These are phyloP conservation scores for Xylaria nigripes DNA, from an alignment of 495 filamentous ascomycete genomes.

Conservation along the genomic window DNA sequence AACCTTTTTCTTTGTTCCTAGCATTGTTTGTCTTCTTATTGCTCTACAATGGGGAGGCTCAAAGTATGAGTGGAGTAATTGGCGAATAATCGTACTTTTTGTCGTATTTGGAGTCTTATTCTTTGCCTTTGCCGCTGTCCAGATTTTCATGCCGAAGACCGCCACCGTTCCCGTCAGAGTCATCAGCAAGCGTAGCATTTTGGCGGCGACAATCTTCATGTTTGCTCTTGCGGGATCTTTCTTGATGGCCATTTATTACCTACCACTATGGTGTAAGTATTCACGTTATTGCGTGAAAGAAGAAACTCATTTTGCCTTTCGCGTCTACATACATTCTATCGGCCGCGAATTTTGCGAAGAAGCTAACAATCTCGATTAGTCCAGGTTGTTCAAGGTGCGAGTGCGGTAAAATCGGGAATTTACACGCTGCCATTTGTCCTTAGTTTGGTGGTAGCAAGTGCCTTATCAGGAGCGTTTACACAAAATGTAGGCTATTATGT, in stretches of 20 bases:
- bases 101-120: constrained; percentile 56
- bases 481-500: constrained; percentile 59
- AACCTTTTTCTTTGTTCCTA: constrained; percentile 62
- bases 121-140: constrained; percentile 53
- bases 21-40: constrained; percentile 61
- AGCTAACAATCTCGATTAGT: constrained; percentile 52
- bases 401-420: constrained; percentile 50
- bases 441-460: constrained; percentile 40
- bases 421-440: constrained; percentile 53
- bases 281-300: constrained; percentile 19
- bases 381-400: constrained; percentile 57
- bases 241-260: constrained; percentile 59
- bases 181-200: constrained; percentile 66
- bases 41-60: constrained; percentile 83
- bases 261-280: constrained; percentile 69
- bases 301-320: neutral
- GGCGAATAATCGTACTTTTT: constrained; percentile 61
- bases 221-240: constrained; percentile 56
- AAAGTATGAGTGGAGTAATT: constrained; percentile 57
- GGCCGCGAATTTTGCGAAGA: constrained; percentile 24
- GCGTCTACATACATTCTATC: neutral
- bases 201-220: constrained; percentile 50
- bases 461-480: constrained; percentile 45
- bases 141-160: constrained; percentile 58
- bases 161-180: constrained; percentile 72